A percentile compares a stretch with the other conserved stretches of the same genome.
Conservation (phyloP, 1,139 yeast genomes). For the Hansenula anomala region DNA sequence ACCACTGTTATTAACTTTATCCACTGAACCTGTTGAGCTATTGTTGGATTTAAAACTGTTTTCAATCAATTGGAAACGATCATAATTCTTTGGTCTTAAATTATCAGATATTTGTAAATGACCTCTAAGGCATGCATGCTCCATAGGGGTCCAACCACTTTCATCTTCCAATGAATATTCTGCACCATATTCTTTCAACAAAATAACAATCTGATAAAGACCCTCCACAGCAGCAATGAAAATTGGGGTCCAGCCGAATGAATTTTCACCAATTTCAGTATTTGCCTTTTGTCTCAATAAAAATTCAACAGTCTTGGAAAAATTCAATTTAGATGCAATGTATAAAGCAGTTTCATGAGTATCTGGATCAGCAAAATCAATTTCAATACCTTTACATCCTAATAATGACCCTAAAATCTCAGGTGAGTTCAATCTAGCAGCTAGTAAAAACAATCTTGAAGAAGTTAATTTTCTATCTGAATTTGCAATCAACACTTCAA, state of each 20-base stretch:
- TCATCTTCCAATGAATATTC: constrained; percentile 59
- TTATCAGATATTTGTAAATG: constrained; percentile 67
- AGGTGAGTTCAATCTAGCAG: constrained; percentile 64
- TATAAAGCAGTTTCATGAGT: constrained; percentile 78
- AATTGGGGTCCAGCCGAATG: constrained; percentile 94
- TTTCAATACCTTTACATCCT: constrained; percentile 52
- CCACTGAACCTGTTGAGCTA: constrained; percentile 9
- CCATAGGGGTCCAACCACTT: constrained; percentile 97
- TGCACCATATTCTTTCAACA: constrained; percentile 52
- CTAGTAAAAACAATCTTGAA: constrained; percentile 57
- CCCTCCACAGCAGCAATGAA: constrained; percentile 93
- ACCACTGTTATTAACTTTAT: constrained; percentile 7
- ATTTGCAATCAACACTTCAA: constrained; percentile 50
- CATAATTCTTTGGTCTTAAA: constrained; percentile 31
- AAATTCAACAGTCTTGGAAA: constrained; percentile 47
- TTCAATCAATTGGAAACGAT: constrained; percentile 6
- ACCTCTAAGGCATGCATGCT: constrained; percentile 91
- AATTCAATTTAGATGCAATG: constrained; percentile 67
- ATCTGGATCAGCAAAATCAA: constrained; percentile 58
- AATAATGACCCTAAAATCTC: constrained; percentile 53
- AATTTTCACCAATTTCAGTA: constrained; percentile 68
- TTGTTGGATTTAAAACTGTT: not conserved
- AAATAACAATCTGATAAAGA: constrained; percentile 46
- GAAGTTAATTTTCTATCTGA: constrained; percentile 38
- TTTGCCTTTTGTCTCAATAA: constrained; percentile 59